These are phyloP conservation scores for Phlebiopsis flavidoalba DNA, from an alignment of 768 basidiomycete species.

Conservation along the genomic window DNA sequence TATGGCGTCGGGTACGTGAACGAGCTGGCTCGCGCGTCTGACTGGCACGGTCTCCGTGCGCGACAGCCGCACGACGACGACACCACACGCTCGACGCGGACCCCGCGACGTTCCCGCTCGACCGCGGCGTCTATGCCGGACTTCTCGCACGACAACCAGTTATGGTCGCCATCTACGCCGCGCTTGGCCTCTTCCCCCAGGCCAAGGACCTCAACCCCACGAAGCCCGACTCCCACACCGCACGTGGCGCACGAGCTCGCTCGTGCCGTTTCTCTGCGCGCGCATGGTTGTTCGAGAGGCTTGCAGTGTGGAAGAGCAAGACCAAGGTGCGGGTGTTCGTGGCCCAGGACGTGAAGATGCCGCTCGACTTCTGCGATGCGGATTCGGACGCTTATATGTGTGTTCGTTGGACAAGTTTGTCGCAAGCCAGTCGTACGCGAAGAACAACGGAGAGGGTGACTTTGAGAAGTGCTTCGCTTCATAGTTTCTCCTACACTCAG, in stretches of 20 bases:
- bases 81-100: conserved; percentile 62
- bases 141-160: conserved; percentile 83
- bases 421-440: conserved; percentile 63
- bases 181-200: conserved; percentile 42
- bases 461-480: conserved; percentile 49
- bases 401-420: conserved; percentile 66
- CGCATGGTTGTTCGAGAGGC: conserved; percentile 72
- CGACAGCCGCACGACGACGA: conserved; percentile 75
- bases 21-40: conserved; percentile 81
- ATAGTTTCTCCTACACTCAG: neutral
- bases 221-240: conserved; percentile 11
- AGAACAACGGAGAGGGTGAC: conserved; percentile 64
- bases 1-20: conserved; percentile 87
- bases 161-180: conserved; percentile 72
- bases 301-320: conserved; percentile 31
- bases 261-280: conserved; percentile 72
- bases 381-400: conserved; percentile 42
- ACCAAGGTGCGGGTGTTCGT: conserved; percentile 51
- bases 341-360: conserved; percentile 67
- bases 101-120: conserved; percentile 65
- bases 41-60: conserved; percentile 53
- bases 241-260: conserved; percentile 48
- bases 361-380: conserved; percentile 58
- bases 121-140: conserved; percentile 61
- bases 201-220: conserved; percentile 7